Base-by-base conservation (phyloP, 2,329 filamentous ascomycete genomes). In the Macrophomina tecta region DNA sequence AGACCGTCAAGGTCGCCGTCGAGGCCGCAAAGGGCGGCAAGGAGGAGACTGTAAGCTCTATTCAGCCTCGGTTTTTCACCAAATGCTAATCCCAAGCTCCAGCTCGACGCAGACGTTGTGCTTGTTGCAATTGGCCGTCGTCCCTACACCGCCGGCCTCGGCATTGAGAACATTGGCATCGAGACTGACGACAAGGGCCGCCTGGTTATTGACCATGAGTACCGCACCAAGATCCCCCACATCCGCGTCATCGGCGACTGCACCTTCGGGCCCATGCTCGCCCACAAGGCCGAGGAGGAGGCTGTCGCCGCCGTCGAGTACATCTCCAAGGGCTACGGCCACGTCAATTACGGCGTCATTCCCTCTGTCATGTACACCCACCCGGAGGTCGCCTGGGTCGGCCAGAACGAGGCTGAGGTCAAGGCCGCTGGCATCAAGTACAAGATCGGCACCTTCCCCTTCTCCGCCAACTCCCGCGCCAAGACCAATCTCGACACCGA, bases 361-460 rank as follows among this genome's bases (percentile, higher is more conserved):
- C 95, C 95, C 71, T 95, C 92, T 40, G 95, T 99, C 83, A 99
- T 99, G 95, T 99, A 99, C 88, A 98, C 95, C 11, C 91, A 97
- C 84, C 95, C 95, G 40, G 95, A 99, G 82, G 95, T 98, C 71
- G 93, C 95, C 42, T 99, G 95, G 95, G 95, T 99, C 55, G 95
- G 95, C 68, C 94, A 97, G 85, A 97, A 90, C 80, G 95, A 99
- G 85, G 91, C 94, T 78, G 95, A 99, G 73, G 86, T 99, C 71
- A 97, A 98, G 87, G 89, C 89, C 72, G 87, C 90, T 70, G 93
- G 92, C 70, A 88, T 97, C 76, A 93, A 95, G 77, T 99, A 97
- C 89, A 92, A 92, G 76, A 85, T 94, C 76, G 95, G 95, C 79
- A 91, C 87, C 61, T 99, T 99, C 89, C 95, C 95, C 73, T 99